Evolutionary conservation across 2,329 filamentous ascomycete genomes (phyloP).

Genomic region (Aplosporella prunicola): DNA sequence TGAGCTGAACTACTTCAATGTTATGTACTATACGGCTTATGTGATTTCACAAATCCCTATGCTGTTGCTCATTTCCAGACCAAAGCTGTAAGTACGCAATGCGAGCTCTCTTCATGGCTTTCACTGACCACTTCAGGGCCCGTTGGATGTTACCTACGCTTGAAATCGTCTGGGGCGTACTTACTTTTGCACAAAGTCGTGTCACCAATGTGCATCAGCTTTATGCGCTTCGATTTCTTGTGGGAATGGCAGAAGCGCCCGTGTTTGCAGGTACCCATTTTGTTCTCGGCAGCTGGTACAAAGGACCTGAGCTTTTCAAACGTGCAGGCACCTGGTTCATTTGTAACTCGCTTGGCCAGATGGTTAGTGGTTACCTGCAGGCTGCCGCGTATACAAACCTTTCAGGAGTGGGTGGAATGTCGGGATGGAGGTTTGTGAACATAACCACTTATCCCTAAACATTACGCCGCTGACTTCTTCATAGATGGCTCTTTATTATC

Average conservation of each 20-base stretch:
- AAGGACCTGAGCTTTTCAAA: constrained; percentile 41
- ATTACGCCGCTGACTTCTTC: constrained; percentile 26
- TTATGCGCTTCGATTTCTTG: constrained; percentile 31
- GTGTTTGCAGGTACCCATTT: constrained; percentile 29
- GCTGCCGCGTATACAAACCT: constrained; percentile 45
- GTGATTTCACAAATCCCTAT: constrained; percentile 23
- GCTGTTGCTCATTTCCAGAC: constrained; percentile 27
- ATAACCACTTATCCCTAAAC: neutral
- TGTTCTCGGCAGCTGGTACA: constrained; percentile 33
- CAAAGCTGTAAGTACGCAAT: constrained; percentile 16
- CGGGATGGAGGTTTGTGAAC: constrained; percentile 32
- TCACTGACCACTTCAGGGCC: constrained; percentile 12
- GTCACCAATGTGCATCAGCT: constrained; percentile 30
- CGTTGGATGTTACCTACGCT: constrained; percentile 30
- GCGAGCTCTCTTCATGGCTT: neutral
- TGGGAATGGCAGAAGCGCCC: constrained; percentile 27
- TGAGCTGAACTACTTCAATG: constrained; percentile 23
- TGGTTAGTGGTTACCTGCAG: constrained; percentile 51
- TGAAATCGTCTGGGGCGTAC: constrained; percentile 33
- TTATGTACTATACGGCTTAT: constrained; percentile 22
- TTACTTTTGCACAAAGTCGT: constrained; percentile 31
- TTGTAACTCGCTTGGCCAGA: constrained; percentile 43
- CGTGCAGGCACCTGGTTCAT: constrained; percentile 47
- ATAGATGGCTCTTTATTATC: constrained; percentile 45
- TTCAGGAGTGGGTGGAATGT: constrained; percentile 39